phyloP scores from a whole-genome alignment of 768 basidiomycete genomes.

The Ramaria sp. region DNA sequence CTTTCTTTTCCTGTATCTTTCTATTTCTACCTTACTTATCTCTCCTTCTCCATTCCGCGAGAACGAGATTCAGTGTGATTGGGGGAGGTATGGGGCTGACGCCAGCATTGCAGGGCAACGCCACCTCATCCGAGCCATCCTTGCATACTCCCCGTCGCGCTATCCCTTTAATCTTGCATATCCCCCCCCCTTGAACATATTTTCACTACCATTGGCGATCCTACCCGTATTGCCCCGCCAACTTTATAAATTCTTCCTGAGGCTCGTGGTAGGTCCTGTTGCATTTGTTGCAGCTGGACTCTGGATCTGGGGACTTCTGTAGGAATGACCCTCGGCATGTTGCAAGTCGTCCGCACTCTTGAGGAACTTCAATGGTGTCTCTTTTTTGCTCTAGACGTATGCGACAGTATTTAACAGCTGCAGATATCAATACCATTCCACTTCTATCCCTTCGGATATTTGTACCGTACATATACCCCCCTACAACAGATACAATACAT shows the following conservation, averaged over 20 bases:
- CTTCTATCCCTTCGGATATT: no score
- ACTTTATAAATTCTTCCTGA: background rate
- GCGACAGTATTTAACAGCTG: background rate
- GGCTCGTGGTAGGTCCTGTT: background rate
- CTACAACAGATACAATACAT: no score
- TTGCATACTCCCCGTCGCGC: background rate
- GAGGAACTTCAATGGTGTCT: no score
- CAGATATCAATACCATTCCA: no score
- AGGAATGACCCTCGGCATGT: background rate
- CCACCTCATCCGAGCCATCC: conserved; percentile 1
- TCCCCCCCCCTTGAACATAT: conserved; percentile 6
- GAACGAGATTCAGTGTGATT: background rate
- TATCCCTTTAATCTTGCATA: background rate
- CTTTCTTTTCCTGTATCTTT: background rate
- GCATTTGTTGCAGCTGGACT: conserved; percentile 2
- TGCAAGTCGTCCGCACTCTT: no score
- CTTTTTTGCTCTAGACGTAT: background rate
- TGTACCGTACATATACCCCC: no score
- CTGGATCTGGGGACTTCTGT: conserved; percentile 3
- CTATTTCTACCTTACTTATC: background rate
- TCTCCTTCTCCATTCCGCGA: background rate
- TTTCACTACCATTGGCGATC: background rate
- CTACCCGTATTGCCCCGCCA: background rate
- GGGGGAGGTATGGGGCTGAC: background rate
- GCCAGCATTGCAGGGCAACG: background rate